Conservation (phyloP, 768 basidiomycete species). For the Leccinum boreale region DNA sequence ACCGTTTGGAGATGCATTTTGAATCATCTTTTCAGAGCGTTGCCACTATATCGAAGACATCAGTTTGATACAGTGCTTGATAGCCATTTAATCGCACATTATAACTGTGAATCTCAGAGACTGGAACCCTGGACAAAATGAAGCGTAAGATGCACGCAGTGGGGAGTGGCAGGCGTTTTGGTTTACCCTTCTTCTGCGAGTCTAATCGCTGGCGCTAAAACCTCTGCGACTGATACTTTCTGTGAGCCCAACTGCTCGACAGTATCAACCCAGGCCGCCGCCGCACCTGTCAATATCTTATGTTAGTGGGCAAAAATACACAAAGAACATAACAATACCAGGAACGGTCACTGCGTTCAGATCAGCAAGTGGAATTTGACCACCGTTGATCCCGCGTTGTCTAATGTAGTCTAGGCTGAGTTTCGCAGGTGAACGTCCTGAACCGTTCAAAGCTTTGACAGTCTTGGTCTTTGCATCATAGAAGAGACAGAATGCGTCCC, state of each 20-base stretch:
- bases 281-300: constrained; percentile 58
- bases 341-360: constrained; percentile 92
- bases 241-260: constrained; percentile 81
- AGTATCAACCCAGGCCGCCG: constrained; percentile 93
- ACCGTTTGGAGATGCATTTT: constrained; percentile 81
- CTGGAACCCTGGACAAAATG: constrained; percentile 59
- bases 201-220: constrained; percentile 85
- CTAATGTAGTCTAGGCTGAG: constrained; percentile 73
- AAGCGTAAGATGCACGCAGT: neutral
- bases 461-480: constrained; percentile 80
- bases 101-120: constrained; percentile 75
- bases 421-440: constrained; percentile 80
- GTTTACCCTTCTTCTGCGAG: constrained; percentile 87
- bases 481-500: constrained; percentile 91
- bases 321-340: constrained; percentile 35
- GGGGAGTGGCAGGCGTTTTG: neutral
- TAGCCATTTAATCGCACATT: constrained; percentile 38
- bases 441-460: constrained; percentile 90
- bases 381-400: constrained; percentile 62
- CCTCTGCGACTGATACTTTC: constrained; percentile 54
- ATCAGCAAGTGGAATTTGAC: constrained; percentile 71
- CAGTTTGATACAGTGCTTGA: neutral
- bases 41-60: constrained; percentile 39
- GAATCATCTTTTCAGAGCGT: constrained; percentile 60
- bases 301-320: constrained; percentile 1